Evolutionary conservation across 192 early-diverging fungal species (phyloP).

Genomic region (Coemansia sp.): DNA sequence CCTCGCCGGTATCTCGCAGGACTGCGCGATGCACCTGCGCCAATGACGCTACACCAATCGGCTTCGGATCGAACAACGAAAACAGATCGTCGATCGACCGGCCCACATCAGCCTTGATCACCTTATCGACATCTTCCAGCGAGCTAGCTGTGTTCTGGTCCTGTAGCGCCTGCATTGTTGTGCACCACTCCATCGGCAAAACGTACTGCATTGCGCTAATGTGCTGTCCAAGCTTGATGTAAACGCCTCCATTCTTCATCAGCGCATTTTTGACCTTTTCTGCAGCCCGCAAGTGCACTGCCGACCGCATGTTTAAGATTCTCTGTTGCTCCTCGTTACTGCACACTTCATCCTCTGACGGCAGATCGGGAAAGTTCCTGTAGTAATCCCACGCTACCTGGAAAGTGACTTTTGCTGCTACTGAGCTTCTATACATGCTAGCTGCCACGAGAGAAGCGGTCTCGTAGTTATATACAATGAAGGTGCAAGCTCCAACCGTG

Average conservation of each 20-base stretch:
- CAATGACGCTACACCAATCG: constrained; percentile 90
- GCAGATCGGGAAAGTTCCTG: constrained; percentile 48
- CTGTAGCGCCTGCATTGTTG: constrained; percentile 78
- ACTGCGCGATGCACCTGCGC: constrained; percentile 90
- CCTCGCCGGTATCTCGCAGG: constrained; percentile 60
- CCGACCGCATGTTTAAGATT: constrained; percentile 25
- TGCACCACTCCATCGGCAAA: constrained; percentile 87
- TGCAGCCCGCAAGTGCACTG: constrained; percentile 69
- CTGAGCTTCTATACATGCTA: constrained; percentile 31
- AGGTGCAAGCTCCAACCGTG: constrained; percentile 13
- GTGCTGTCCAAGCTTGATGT: constrained; percentile 90
- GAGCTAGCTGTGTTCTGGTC: constrained; percentile 80
- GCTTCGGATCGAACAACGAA: constrained; percentile 72
- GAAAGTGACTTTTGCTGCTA: constrained; percentile 37
- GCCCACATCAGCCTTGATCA: constrained; percentile 73
- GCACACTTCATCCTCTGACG: constrained; percentile 8
- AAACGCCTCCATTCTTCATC: constrained; percentile 74
- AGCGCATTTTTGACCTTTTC: constrained; percentile 63
- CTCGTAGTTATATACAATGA: constrained; percentile 40
- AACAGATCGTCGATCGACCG: constrained; percentile 67
- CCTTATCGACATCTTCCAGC: constrained; percentile 64
- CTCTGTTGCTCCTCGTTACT: constrained; percentile 21
- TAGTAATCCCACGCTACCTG: constrained; percentile 54
- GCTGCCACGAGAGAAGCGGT: constrained; percentile 42
- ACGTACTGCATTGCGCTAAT: constrained; percentile 80